phyloP scores from a whole-genome alignment of 805 yeast genomes.

The Maudiozyma bulderi region DNA sequence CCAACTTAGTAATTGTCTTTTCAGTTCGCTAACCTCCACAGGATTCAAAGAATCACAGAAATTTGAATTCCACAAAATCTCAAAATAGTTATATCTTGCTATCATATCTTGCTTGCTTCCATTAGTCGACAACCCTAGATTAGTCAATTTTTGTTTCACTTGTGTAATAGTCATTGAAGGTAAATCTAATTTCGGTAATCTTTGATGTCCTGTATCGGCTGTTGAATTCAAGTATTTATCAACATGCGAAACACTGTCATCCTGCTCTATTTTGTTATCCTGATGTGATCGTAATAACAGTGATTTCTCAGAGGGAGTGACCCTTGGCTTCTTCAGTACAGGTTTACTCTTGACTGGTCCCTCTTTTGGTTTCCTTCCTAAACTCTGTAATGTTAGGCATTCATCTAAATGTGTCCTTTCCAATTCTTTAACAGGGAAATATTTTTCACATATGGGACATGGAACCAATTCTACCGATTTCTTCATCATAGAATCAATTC shows the following conservation, averaged over 20 bases:
- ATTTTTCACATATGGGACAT: conserved; percentile 60
- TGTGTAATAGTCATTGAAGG: conserved; percentile 48
- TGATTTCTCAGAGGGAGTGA: background rate
- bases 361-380: conserved; percentile 6
- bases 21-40: conserved; percentile 43
- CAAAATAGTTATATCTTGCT: conserved; percentile 65
- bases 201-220: conserved; percentile 22
- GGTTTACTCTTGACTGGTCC: background rate
- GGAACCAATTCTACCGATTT: conserved; percentile 29
- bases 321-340: background rate
- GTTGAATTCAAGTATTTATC: conserved; percentile 32
- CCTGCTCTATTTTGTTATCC: background rate
- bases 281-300: background rate
- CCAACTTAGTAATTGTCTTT: conserved; percentile 56
- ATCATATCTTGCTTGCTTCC: conserved; percentile 63
- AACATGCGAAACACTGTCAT: conserved; percentile 8
- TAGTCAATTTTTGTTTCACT: conserved; percentile 49
- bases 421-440: conserved; percentile 44
- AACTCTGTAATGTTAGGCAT: conserved; percentile 35
- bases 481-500: conserved; percentile 9
- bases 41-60: conserved; percentile 59
- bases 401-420: conserved; percentile 54
- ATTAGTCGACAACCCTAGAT: conserved; percentile 44
- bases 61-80: conserved; percentile 71
- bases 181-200: conserved; percentile 58